phyloP scores from a whole-genome alignment of 2,329 filamentous ascomycete species.

The Trichoderma sp. region DNA sequence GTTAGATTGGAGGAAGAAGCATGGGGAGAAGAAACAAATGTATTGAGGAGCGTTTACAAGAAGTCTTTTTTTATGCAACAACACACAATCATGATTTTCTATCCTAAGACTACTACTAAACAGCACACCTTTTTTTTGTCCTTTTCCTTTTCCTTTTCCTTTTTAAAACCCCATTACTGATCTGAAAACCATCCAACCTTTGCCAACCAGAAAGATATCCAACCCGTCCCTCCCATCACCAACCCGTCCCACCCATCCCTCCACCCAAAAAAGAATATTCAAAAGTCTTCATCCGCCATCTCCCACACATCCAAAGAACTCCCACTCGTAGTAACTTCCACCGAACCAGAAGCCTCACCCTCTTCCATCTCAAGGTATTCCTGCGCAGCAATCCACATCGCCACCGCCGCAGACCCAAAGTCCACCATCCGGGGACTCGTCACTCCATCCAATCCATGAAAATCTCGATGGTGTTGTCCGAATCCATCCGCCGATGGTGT shows the following conservation, averaged over 20 bases:
- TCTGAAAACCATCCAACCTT: not conserved
- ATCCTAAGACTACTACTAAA: not conserved
- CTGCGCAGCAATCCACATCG: slow-evolving; percentile 37
- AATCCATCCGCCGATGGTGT: not conserved
- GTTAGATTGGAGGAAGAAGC: not conserved
- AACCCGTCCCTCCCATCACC: too few species aligned
- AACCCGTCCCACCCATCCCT: not conserved
- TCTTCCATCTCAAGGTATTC: slow-evolving; percentile 31
- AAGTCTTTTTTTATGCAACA: too few species aligned
- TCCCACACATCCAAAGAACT: not conserved
- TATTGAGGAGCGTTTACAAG: not conserved
- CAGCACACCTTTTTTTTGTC: not conserved
- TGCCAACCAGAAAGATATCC: not conserved
- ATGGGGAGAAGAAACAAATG: not conserved
- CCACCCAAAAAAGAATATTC: not conserved
- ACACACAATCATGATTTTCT: not conserved
- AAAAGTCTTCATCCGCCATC: not conserved
- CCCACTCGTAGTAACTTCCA: not conserved
- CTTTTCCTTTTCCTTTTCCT: too few species aligned
- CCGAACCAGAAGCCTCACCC: not conserved
- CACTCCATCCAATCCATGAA: slow-evolving; percentile 10
- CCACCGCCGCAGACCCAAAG: slow-evolving; percentile 28
- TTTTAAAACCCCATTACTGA: not conserved
- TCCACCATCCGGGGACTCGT: slow-evolving; percentile 7
- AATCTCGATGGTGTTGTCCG: not conserved